Base-by-base conservation (phyloP, 208 protist genomes). In the Angomonas deanei region DNA sequence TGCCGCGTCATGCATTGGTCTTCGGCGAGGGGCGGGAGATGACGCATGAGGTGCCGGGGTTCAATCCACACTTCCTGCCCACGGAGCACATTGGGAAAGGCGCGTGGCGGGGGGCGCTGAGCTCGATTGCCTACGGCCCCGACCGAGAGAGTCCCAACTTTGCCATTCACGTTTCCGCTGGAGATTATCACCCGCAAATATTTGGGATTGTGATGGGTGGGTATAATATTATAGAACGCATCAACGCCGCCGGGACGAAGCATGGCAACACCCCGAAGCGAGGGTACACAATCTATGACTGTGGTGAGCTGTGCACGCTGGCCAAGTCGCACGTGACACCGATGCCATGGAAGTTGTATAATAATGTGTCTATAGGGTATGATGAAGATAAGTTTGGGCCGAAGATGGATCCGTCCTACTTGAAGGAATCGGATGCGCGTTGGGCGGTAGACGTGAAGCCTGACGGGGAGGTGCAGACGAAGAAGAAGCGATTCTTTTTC, bases 121-220 rank as follows among this genome's bases (percentile, higher is more conserved):
- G 84, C 17, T 76, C 88, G 32, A 92, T 94, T 47, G 75, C 88
- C 11, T 92, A 90, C 64, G 82, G 77, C 2, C 55, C 58, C 3
- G 82, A 91, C 42, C 83, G 79, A 19, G 84, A 94, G 67, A 94
- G 88, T 60, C 82, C 82, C 24, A 94, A 94, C 66, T 94, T 94
- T 68, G 65, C 73, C 21, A 91, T 94, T 48, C 88, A 94, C 66
- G 65, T 92, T 46, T 91, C 84, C n/a, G 66, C 84, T 8, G 84
- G 84, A 23, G 83, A 91, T 56, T 91, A 92, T 70, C 70, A 60
- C 11, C 88, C 88, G 5, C 85, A 94, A 70, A 79, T 94, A 36
- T 94, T 94, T 64, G 88, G 63, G 30, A 70, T 94, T 28, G 72
- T 94, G 31, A 82, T 94, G 75, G 88, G 83, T 39, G 88, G 88